Base-by-base conservation (phyloP, 2,329 filamentous ascomycete species). In the Gaeumannomyces sp. region DNA sequence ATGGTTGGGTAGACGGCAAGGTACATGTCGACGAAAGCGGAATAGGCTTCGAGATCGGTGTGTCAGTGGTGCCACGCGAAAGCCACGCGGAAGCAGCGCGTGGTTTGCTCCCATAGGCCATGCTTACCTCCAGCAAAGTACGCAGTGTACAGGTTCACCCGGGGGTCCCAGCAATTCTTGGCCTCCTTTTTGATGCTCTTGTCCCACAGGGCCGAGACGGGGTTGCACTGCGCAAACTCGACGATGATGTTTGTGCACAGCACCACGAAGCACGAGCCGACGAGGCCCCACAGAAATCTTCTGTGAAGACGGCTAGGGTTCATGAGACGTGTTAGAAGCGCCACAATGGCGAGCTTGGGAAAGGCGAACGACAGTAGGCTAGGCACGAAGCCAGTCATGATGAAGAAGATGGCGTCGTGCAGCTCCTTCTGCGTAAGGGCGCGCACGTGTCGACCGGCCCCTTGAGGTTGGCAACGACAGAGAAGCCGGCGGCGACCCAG, bases 281-380 rank as follows among this genome's bases (percentile, higher is more conserved):
- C 72, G 29, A 81, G 64, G 0, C 58, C 28, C 77, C 77, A 80
- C 25, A 80, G 71, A 61, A 79, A 69, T 4, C 71, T 68, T 19
- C 56, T 67, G 64, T 80, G 78, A 11, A 62, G 38, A 25, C 65
- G 67, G 31, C 71, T 70, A 0, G 78, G 77, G 67, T 77, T 77
- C 61, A 79, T 68, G 14, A 80, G 71, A 8, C 75, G 73, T 4
- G 71, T 71, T 5, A 80, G 71, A 3, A 80, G 72, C 2, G 72
- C 70, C 10, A 78, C 73, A 56, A 78, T 77, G 45, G 77, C 77
- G 13, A 79, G 71, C 69, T 80, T 80, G 5, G 78, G 78, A 1
- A 79, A 63, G 1, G 68, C 73, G 64, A 80, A 79, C 2, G 76
- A 75, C 65, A 77, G 66, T 13, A 80, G 69, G 4, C 76, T 76